A percentile compares a stretch with the other conserved stretches of the same genome.
phyloP scores from a whole-genome alignment of 1,284 basidiomycete species.

The Albatrellus sp. region DNA sequence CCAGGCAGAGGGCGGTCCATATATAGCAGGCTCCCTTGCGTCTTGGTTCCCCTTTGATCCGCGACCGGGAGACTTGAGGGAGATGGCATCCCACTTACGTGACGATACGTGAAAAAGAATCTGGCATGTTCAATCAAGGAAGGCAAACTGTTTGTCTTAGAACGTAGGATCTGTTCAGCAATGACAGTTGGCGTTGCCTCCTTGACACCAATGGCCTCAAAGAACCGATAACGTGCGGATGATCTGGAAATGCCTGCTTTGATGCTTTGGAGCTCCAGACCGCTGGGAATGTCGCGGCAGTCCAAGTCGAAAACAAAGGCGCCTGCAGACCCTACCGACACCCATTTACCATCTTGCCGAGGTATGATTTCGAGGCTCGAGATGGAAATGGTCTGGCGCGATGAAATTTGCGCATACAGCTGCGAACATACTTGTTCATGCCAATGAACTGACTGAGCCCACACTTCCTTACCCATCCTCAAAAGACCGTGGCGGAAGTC shows the following conservation, averaged over 20 bases:
- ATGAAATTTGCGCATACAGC: background rate
- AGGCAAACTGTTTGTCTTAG: background rate
- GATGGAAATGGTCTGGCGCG: background rate
- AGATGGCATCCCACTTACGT: slow-evolving; percentile 3
- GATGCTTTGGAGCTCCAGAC: slow-evolving; percentile 8
- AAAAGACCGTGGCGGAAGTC: slow-evolving; percentile 7
- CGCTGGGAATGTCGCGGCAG: slow-evolving; percentile 6
- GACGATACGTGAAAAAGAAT: slow-evolving; percentile 11
- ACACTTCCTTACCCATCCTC: slow-evolving; percentile 2
- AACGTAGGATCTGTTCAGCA: slow-evolving; percentile 5
- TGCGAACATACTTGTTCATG: slow-evolving; percentile 4
- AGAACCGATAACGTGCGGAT: slow-evolving; percentile 10
- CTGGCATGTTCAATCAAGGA: slow-evolving; percentile 6
- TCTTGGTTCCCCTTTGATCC: no score
- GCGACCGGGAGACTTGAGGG: slow-evolving; percentile 4
- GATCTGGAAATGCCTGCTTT: slow-evolving; percentile 2
- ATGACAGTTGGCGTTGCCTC: slow-evolving; percentile 3
- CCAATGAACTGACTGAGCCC: slow-evolving; percentile 2
- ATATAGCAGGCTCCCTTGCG: no score
- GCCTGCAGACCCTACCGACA: background rate
- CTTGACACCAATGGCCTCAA: slow-evolving; percentile 6
- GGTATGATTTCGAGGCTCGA: slow-evolving; percentile 5
- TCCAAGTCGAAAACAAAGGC: slow-evolving; percentile 4
- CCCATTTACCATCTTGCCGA: slow-evolving; percentile 6
- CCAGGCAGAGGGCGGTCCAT: background rate